Evolutionary conservation across 2,329 filamentous ascomycete genomes (phyloP).

Genomic region (Sordariomycetes sp.): DNA sequence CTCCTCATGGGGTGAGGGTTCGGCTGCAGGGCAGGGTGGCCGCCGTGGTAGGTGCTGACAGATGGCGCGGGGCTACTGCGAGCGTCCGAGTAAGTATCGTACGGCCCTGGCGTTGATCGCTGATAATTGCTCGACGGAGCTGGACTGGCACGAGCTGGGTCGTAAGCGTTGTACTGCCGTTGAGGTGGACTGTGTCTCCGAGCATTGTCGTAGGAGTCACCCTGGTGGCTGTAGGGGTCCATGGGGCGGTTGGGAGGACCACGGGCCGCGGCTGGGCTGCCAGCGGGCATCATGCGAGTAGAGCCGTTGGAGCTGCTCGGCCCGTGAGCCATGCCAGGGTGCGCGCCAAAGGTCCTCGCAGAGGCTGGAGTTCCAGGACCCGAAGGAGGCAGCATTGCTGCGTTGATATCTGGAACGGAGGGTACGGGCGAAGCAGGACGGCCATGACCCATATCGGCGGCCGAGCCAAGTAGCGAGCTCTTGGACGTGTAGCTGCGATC

Average conservation of each 20-base stretch:
- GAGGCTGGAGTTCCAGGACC: slow-evolving; percentile 26
- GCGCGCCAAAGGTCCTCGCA: slow-evolving; percentile 18
- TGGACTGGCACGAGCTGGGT: slow-evolving; percentile 21
- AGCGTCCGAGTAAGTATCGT: slow-evolving; percentile 19
- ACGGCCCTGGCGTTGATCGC: slow-evolving; percentile 6
- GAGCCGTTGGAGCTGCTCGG: slow-evolving; percentile 8
- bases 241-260: no score
- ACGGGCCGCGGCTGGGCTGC: background rate
- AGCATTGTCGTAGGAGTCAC: background rate
- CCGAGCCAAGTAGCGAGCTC: slow-evolving; percentile 50
- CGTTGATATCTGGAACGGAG: slow-evolving; percentile 18
- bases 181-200: background rate
- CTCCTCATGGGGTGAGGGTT: slow-evolving; percentile 23
- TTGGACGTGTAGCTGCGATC: slow-evolving; percentile 51
- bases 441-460: slow-evolving; percentile 50
- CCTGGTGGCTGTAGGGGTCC: background rate
- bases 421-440: slow-evolving; percentile 26
- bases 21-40: slow-evolving; percentile 11
- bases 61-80: slow-evolving; percentile 23
- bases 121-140: slow-evolving; percentile 18
- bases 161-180: slow-evolving; percentile 14
- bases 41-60: slow-evolving; percentile 12
- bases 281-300: background rate
- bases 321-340: slow-evolving; percentile 8
- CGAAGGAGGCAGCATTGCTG: slow-evolving; percentile 15